These are phyloP conservation scores for Triangularia setosa DNA, from an alignment of 2,329 filamentous ascomycete genomes.

Conservation along the genomic window DNA sequence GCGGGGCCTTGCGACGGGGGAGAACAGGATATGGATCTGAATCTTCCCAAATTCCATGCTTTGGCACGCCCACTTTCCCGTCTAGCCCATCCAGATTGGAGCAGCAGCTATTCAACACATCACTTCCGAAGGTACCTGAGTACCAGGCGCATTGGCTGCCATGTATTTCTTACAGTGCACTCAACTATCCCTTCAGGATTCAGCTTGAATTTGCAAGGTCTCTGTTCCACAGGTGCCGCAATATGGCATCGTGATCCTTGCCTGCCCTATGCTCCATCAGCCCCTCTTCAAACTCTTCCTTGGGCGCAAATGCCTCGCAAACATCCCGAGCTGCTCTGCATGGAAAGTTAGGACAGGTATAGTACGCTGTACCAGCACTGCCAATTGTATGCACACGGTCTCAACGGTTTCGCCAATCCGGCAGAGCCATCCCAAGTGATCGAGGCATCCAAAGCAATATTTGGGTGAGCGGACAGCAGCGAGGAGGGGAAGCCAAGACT, in stretches of 20 bases:
- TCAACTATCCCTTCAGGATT: not conserved
- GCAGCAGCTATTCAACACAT: not conserved
- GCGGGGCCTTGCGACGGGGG: conserved; percentile 15
- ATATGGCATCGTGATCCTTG: not conserved
- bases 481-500: conserved; percentile 3
- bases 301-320: not conserved
- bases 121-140: not conserved
- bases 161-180: not conserved
- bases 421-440: not conserved
- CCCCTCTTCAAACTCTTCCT: not conserved
- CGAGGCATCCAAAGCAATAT: not conserved
- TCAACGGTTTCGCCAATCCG: conserved; percentile 6
- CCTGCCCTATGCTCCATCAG: not conserved
- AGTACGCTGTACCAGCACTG: not conserved
- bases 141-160: not conserved
- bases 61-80: conserved; percentile 24
- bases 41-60: conserved; percentile 25
- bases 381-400: not conserved
- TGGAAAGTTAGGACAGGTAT: not conserved
- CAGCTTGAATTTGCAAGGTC: not conserved
- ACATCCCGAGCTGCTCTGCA: not conserved
- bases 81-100: conserved; percentile 9
- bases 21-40: conserved; percentile 26
- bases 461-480: not conserved
- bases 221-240: not conserved